Base-by-base conservation (phyloP, 1,284 basidiomycete species). In the Irpex sp. region DNA sequence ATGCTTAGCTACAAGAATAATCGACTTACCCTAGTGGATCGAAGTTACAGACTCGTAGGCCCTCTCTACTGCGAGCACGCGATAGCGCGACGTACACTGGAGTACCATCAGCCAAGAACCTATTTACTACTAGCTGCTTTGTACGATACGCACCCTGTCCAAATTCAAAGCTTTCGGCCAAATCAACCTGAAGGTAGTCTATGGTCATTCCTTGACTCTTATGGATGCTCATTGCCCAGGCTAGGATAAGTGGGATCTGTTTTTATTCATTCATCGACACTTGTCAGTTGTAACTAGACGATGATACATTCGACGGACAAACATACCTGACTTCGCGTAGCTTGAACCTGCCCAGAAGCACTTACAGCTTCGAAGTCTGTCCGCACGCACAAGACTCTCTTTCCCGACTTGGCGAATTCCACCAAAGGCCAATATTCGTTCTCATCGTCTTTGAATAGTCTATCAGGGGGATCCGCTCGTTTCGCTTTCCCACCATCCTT, bases 181-280 rank as follows among this genome's bases (percentile, higher is more conserved):
- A 77, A 70, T 92, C 83, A 0, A 93, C 85, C 64, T 86, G 86
- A n/a, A 94, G 91, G 9, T 92, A 80, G 61, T 93, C 85, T n/a
- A 96, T 74, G 0, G 89, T 94, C 74, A 94, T 92, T 0, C 92
- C 92, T 72, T 94, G 93, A 2, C 89, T 88, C 74, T 96, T 96
- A 75, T 95, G 94, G 21, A 96, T 88, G 63, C 90, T 92, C 71
- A 92, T 77, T 0, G 92, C 91, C 89, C 90, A 93, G 0, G 91
- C 86, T 2, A 93, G 79, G 60, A 94, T 93, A 21, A 94, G 75
- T 0, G 91, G 92, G 13, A 93, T 76, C 85, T 93, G 31, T n/a
- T n/a, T n/a, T n/a, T n/a, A n/a, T n/a, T 21, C 8, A 17, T 19
- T 51, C 19, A n/a, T 6, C 4, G 3, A 4, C 7, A 15, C 15